phyloP scores from a whole-genome alignment of 1,284 basidiomycete genomes.

The Takashimella tepidaria region DNA sequence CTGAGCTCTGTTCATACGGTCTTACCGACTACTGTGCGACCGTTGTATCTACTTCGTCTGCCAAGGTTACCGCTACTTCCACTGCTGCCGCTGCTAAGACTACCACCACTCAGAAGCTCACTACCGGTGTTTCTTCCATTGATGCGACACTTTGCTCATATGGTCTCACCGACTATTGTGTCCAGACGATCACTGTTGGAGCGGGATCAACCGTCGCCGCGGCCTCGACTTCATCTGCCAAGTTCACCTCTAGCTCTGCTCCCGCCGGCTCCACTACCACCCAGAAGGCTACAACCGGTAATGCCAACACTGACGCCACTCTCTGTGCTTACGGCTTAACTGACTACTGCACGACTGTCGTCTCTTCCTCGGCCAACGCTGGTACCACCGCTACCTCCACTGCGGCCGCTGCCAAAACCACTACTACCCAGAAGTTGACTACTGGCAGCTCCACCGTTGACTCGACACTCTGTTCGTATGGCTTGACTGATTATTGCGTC shows the following conservation, averaged over 20 bases:
- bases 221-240: background rate
- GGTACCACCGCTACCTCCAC: background rate
- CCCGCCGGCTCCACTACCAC: background rate
- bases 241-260: background rate
- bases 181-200: background rate
- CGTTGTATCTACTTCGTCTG: background rate
- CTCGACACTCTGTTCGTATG: background rate
- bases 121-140: background rate
- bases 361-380: background rate
- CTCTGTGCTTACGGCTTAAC: background rate
- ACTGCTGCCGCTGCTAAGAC: background rate
- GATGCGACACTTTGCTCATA: background rate
- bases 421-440: background rate
- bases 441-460: background rate
- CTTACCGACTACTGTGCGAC: background rate
- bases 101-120: background rate
- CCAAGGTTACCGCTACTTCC: background rate
- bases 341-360: background rate
- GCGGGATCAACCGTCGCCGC: background rate
- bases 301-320: background rate
- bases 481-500: background rate
- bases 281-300: no score
- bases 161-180: background rate
- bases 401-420: background rate
- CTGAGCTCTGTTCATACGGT: background rate